A percentile compares a stretch with the other conserved stretches of the same genome.
phyloP scores from a whole-genome alignment of 768 basidiomycete species.

The Collybia nuda region DNA sequence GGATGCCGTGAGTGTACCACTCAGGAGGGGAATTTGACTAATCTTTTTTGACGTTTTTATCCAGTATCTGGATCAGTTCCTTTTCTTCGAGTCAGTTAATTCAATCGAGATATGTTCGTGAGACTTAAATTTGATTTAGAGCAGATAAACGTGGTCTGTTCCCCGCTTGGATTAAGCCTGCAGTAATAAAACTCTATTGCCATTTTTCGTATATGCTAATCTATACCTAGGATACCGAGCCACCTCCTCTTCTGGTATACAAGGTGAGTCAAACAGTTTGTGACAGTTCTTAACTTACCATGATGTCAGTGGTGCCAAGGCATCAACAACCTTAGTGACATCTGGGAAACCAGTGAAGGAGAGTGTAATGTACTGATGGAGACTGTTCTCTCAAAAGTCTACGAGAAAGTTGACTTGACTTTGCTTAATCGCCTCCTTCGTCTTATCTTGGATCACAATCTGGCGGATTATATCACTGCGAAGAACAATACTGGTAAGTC shows the following conservation, averaged over 20 bases:
- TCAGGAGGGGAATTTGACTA: background rate
- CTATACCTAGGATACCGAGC: constrained; percentile 74
- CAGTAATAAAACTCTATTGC: constrained; percentile 37
- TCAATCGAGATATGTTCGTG: background rate
- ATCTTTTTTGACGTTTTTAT: constrained; percentile 14
- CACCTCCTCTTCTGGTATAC: constrained; percentile 94
- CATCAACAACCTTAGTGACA: constrained; percentile 96
- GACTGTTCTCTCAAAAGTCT: constrained; percentile 95
- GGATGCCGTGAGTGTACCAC: constrained; percentile 68
- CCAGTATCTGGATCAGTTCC: constrained; percentile 94
- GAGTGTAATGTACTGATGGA: constrained; percentile 99
- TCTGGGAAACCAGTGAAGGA: constrained; percentile 98
- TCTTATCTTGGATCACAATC: constrained; percentile 95
- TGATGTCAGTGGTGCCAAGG: constrained; percentile 86
- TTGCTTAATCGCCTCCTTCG: constrained; percentile 93
- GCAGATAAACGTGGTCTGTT: constrained; percentile 97
- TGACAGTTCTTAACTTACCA: constrained; percentile 1
- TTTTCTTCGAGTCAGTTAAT: constrained; percentile 82
- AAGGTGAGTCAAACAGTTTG: constrained; percentile 44
- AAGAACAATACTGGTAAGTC: constrained; percentile 89
- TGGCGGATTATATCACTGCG: constrained; percentile 98
- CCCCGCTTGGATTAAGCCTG: constrained; percentile 99
- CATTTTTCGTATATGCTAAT: constrained; percentile 3
- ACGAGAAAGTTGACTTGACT: constrained; percentile 98
- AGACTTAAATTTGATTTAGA: constrained; percentile 24